phyloP scores from a whole-genome alignment of 2,329 filamentous ascomycete species.

The Aspergillus sp. region DNA sequence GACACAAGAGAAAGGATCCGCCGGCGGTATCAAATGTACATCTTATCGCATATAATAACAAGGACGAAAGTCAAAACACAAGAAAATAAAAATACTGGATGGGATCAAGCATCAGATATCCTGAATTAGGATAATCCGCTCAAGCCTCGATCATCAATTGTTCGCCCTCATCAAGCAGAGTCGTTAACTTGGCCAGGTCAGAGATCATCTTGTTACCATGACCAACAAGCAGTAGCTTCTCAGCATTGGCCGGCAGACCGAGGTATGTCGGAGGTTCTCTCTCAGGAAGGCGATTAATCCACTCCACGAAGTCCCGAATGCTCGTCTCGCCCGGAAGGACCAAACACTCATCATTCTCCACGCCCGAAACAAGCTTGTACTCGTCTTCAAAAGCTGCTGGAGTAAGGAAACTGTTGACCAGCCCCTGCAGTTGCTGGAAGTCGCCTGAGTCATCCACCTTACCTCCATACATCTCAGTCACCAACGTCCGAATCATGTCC shows the following conservation, averaged over 20 bases:
- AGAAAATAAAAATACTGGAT: conserved; percentile 9
- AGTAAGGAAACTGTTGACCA: conserved; percentile 78
- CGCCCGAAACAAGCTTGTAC: conserved; percentile 78
- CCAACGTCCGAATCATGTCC: conserved; percentile 88
- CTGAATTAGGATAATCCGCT: conserved; percentile 9
- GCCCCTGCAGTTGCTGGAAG: conserved; percentile 67
- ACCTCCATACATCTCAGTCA: conserved; percentile 94
- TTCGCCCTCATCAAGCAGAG: conserved; percentile 90
- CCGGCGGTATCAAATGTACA: conserved; percentile 2
- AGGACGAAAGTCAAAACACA: conserved; percentile 10
- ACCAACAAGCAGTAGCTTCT: conserved; percentile 89
- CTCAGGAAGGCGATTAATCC: conserved; percentile 91
- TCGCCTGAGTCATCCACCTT: conserved; percentile 93
- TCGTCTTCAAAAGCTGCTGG: conserved; percentile 88
- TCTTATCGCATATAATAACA: conserved; percentile 2
- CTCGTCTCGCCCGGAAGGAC: conserved; percentile 76
- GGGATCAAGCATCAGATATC: conserved; percentile 10
- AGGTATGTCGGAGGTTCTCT: conserved; percentile 94
- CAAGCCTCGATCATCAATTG: conserved; percentile 72
- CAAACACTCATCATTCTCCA: conserved; percentile 60
- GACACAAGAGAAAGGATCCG: conserved; percentile 10
- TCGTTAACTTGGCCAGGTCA: conserved; percentile 80
- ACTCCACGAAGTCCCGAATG: conserved; percentile 80
- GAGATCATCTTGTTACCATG: conserved; percentile 81
- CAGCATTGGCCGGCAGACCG: conserved; percentile 89